Base-by-base conservation (phyloP, 768 basidiomycete species). In the Agaricus blazei region DNA sequence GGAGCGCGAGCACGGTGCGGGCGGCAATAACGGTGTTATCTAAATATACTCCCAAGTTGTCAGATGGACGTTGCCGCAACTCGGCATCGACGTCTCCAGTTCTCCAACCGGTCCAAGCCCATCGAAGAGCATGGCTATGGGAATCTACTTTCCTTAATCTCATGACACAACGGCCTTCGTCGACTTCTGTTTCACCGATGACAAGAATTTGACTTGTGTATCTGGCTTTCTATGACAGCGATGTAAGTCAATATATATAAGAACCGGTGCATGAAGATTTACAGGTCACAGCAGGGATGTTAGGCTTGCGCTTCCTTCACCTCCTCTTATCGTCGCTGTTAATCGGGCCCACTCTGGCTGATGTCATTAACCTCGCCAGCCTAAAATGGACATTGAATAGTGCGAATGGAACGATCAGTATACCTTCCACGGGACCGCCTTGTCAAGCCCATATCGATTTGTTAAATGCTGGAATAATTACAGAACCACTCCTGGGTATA, bases 311-410 rank as follows among this genome's bases (percentile, higher is more conserved):
- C 29, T 49, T 55, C 19, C 31, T 38, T 48, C 47, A 9, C 24
- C 40, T 48, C 28, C 15, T 55, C 9, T 19, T 55, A 34, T 38
- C 29, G 9, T 36, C 29, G 9, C 19, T 46, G 2, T 29, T 55
- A 5, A 38, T 27, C n/a, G 15, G 29, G 14, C 9, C 23, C 24
- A 47, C 51, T 48, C 37, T 76, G 2, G 54, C 54, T 0, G 38
- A 48, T 12, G 47, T 55, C 40, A 23, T 77, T 52, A 73, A 76
- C 59, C 72, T 81, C 28, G 75, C 78, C 14, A 64, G 69, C 14
- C 68, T 83, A 37, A 58, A 70, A 3, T 83, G 81, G 83, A 79
- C 80, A 1, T 67, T 84, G 45, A 72, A 68, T 57, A 82, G 82
- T 63, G 68, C 75, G 62, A 82, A 81, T 57, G 75, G 79, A 11